Evolutionary conservation across 1,284 basidiomycete genomes (phyloP).

Genomic region (Malassezia vespertilionis): DNA sequence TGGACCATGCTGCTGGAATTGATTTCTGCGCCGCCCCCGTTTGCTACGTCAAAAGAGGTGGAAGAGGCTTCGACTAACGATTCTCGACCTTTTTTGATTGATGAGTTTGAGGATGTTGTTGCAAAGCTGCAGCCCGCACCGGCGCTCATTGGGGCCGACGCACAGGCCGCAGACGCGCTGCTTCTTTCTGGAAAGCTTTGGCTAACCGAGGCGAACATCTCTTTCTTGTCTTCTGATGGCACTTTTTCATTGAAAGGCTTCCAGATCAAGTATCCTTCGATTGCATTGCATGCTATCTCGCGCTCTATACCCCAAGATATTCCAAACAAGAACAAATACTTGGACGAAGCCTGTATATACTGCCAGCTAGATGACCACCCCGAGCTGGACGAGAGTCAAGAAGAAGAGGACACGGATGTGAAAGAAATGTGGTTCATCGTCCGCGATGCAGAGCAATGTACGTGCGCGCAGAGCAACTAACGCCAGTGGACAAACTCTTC

Average conservation of each 20-base stretch:
- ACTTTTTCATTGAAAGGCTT: conserved; percentile 26
- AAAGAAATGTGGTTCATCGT: conserved; percentile 37
- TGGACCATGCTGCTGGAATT: conserved; percentile 11
- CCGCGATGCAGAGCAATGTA: conserved; percentile 15
- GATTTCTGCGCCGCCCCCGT: conserved; percentile 17
- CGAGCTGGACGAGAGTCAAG: conserved; percentile 21
- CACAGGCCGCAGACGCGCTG: neutral
- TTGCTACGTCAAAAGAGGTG: conserved; percentile 14
- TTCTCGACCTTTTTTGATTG: conserved; percentile 1
- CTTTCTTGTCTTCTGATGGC: conserved; percentile 21
- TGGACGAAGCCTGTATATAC: conserved; percentile 30
- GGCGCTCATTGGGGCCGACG: neutral
- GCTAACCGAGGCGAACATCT: conserved; percentile 29
- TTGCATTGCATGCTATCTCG: conserved; percentile 41
- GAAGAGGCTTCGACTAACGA: conserved; percentile 18
- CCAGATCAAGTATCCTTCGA: conserved; percentile 26
- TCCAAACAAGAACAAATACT: neutral
- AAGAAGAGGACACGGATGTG: conserved; percentile 25
- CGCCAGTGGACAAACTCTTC: conserved; percentile 71
- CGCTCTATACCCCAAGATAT: conserved; percentile 29
- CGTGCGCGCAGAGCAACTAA: conserved; percentile 15
- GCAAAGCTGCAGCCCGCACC: conserved; percentile 3
- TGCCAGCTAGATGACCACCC: conserved; percentile 40
- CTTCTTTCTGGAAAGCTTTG: conserved; percentile 18
- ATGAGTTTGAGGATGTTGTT: neutral